Conservation (phyloP, 495 filamentous ascomycete species). For the Elasticomyces elasticus region DNA sequence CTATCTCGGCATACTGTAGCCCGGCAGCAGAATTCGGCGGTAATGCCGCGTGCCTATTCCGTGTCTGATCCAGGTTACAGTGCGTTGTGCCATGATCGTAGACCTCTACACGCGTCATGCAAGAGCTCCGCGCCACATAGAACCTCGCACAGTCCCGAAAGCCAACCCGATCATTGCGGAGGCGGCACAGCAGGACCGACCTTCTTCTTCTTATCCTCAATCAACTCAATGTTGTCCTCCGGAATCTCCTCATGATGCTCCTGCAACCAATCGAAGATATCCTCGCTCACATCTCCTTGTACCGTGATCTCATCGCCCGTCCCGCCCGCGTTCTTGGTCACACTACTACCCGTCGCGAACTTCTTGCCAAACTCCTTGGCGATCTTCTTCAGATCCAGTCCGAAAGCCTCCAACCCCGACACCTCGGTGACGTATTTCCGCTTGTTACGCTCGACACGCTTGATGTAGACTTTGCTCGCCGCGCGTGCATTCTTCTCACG, state of each 20-base stretch:
- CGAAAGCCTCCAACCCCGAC: conserved; percentile 79
- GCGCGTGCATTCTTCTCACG: conserved; percentile 69
- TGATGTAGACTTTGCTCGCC: conserved; percentile 74
- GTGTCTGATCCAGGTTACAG: too few relatives aligned
- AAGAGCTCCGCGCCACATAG: too few relatives aligned
- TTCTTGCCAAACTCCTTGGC: conserved; percentile 84
- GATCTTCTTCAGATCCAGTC: conserved; percentile 85
- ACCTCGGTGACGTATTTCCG: conserved; percentile 90
- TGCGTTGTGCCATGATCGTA: too few relatives aligned
- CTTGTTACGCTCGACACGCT: conserved; percentile 96
- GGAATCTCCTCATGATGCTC: conserved; percentile 79
- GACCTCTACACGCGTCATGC: too few relatives aligned
- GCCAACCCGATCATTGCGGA: not conserved
- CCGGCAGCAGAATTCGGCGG: too few relatives aligned
- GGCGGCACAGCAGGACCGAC: conserved; percentile 6
- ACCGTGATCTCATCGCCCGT: conserved; percentile 88
- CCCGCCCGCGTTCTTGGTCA: conserved; percentile 77
- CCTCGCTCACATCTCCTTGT: conserved; percentile 91
- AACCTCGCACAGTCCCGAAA: not conserved
- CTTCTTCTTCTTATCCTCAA: conserved; percentile 94
- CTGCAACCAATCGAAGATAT: conserved; percentile 80
- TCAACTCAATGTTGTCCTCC: conserved; percentile 84
- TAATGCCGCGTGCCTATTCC: too few relatives aligned
- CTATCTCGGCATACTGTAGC: too few relatives aligned
- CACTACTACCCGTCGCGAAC: conserved; percentile 86